These are phyloP conservation scores for Comarum palustre DNA, from an alignment of 306 rosid species.

Conservation along the genomic window DNA sequence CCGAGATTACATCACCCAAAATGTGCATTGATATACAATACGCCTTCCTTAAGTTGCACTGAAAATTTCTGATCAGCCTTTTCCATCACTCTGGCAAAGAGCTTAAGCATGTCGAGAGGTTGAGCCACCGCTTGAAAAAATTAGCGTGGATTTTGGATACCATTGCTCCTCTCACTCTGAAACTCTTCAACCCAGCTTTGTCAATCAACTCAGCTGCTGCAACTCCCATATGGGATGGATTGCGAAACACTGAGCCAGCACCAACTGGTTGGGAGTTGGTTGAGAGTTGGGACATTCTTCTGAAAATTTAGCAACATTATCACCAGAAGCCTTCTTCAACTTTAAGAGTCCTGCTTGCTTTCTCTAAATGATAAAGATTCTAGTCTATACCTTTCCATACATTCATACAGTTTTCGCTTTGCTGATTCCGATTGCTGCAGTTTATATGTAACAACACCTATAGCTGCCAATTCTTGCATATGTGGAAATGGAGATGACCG, in stretches of 20 bases:
- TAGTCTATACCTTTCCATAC: slow-evolving; percentile 17
- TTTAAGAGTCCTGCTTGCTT: not conserved
- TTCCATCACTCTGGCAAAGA: slow-evolving; percentile 28
- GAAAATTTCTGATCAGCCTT: slow-evolving; percentile 29
- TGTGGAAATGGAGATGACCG: slow-evolving; percentile 27
- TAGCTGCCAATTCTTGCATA: slow-evolving; percentile 36
- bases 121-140: slow-evolving; percentile 28
- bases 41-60: slow-evolving; percentile 28
- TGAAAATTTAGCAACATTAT: slow-evolving; percentile 15
- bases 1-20: not conserved
- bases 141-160: slow-evolving; percentile 31
- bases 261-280: slow-evolving; percentile 29
- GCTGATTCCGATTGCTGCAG: slow-evolving; percentile 21
- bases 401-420: slow-evolving; percentile 19
- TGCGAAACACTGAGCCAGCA: slow-evolving; percentile 34
- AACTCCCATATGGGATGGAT: slow-evolving; percentile 26
- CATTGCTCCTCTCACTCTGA: slow-evolving; percentile 32
- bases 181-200: slow-evolving; percentile 32
- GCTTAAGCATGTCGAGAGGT: slow-evolving; percentile 38
- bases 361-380: not conserved
- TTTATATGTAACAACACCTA: slow-evolving; percentile 25
- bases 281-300: slow-evolving; percentile 30
- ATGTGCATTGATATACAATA: slow-evolving; percentile 7
- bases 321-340: not conserved
- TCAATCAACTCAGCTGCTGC: slow-evolving; percentile 26